Base-by-base conservation (phyloP, 768 basidiomycete species). In the Sutorius australiensis region DNA sequence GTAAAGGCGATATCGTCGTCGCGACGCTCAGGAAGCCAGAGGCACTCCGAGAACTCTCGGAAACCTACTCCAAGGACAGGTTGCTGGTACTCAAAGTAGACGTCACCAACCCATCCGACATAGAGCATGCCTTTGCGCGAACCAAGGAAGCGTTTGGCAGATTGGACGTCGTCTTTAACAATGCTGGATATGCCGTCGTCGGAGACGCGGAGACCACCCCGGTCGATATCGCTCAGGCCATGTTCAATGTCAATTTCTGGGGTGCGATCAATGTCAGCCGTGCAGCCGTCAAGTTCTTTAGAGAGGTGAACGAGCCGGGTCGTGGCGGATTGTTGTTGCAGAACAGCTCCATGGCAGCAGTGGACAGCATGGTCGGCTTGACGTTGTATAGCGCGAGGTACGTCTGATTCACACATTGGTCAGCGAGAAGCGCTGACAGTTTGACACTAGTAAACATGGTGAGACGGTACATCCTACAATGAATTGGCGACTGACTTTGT, bases 21-120 rank as follows among this genome's bases (percentile, higher is more conserved):
- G 77, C 78, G 6, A 76, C 77, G 17, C 63, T 75, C 38, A 72
- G 77, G 41, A 72, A 63, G 33, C 75, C 77, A 2, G 68, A 59
- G 17, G 34, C 47, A 8, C 63, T 64, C 33, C 33, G 48, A 11
- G 36, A 55, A 0, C 53, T 58, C 31, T 37, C 45, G 1, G 21
- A 36, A 13, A 19, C 2, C 14, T 47, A 61, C 27, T n/a, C 59
- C 12, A 27, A 41, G 33, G 49, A 56, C 13, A 53, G 11, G n/a
- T 28, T 64, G 9, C 59, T 63, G 44, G 50, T 61, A 1, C 30
- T 58, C 45, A 37, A 50, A 34, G 39, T 64, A 7, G 54, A 64
- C 6, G 53, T 63, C 7, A 53, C 43, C n/a, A 55, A 41, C 39
- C 47, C 54, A 2, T 41, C 52, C 9, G 58, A 57, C 1, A 33